These are phyloP conservation scores for Aurifilum marmelostoma DNA, from an alignment of 2,329 filamentous ascomycete genomes.

Conservation along the genomic window DNA sequence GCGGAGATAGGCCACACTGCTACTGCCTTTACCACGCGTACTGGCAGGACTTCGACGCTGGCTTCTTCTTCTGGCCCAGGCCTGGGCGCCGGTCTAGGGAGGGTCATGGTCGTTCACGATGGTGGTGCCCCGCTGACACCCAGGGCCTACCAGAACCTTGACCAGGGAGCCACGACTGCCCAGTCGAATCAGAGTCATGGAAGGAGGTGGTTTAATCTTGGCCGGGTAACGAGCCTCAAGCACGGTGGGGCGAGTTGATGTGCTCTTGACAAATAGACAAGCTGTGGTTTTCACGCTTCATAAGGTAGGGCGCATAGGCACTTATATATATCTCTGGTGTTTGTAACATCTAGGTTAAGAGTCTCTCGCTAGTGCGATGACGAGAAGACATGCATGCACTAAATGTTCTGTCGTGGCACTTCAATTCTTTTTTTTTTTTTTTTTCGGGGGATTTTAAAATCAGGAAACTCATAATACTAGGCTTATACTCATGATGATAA, in stretches of 20 bases:
- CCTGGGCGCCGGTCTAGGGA: slow-evolving; percentile 24
- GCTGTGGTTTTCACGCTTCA: background rate
- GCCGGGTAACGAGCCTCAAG: slow-evolving; percentile 21
- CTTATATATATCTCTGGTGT: background rate
- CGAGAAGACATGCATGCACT: too few species aligned
- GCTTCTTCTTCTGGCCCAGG: slow-evolving; percentile 16
- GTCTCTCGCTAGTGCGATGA: too few species aligned
- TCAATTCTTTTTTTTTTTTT: too few species aligned
- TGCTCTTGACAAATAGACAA: background rate
- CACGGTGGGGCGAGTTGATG: slow-evolving; percentile 13
- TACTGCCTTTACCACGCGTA: background rate
- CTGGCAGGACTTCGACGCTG: slow-evolving; percentile 2
- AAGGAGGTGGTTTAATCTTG: slow-evolving; percentile 26
- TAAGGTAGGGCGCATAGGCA: background rate
- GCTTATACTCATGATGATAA: background rate
- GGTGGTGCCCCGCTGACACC: slow-evolving; percentile 21
- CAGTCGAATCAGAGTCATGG: slow-evolving; percentile 21
- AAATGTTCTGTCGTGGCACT: too few species aligned
- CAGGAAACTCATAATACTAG: background rate
- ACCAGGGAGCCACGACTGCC: background rate
- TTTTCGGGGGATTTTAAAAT: background rate
- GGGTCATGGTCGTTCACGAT: slow-evolving; percentile 13
- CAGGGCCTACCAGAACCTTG: background rate
- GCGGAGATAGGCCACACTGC: background rate
- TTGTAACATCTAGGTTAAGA: background rate